A percentile compares a stretch with the other conserved stretches of the same genome.
Evolutionary conservation across 257 asterid species (phyloP).

Genomic region (Fraxinus americana): DNA sequence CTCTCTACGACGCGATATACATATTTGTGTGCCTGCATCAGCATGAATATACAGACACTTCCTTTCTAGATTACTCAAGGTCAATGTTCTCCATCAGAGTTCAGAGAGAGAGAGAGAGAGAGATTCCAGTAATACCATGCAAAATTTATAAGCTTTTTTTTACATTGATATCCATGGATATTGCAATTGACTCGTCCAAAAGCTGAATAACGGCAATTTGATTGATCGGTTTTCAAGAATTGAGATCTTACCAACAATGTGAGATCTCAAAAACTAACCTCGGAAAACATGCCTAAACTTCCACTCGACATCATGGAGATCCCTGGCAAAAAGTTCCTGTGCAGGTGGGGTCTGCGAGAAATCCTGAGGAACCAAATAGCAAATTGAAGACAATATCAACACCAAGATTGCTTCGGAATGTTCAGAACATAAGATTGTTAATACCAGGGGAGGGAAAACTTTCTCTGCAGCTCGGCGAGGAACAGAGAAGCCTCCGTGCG

Average conservation of each 20-base stretch:
- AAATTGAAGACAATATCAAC: constrained; percentile 25
- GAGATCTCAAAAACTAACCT: constrained; percentile 46
- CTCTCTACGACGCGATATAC: background rate
- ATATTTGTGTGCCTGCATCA: background rate
- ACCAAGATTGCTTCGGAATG: constrained; percentile 7
- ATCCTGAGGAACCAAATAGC: constrained; percentile 56
- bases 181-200: background rate
- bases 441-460: constrained; percentile 97
- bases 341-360: constrained; percentile 95
- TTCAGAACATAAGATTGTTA: constrained; percentile 11
- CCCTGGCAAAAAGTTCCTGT: constrained; percentile 96
- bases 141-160: background rate
- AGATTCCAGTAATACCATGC: background rate
- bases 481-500: constrained; percentile 97
- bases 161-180: background rate
- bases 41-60: background rate
- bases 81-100: constrained; percentile 7
- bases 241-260: background rate
- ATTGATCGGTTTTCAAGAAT: background rate
- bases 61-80: background rate
- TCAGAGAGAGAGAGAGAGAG: background rate
- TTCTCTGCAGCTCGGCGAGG: constrained; percentile 99
- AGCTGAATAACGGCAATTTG: background rate
- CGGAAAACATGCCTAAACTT: constrained; percentile 96
- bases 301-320: constrained; percentile 96